Base-by-base conservation (phyloP, 2,329 filamentous ascomycete species). In the Truncatella angustata region DNA sequence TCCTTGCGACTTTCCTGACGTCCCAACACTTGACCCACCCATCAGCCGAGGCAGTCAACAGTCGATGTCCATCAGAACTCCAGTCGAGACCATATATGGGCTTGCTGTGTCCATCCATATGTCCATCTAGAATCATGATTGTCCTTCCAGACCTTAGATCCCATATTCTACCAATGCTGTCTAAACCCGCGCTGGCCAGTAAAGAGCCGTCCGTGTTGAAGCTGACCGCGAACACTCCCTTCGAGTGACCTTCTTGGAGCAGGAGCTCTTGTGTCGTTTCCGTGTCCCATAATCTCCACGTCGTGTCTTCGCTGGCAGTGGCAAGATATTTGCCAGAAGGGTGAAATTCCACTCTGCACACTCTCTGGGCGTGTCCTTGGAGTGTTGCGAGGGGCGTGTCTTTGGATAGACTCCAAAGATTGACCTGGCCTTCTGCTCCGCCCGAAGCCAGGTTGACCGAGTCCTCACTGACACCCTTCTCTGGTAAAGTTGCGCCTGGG, bases 1-100 rank as follows among this genome's bases (percentile, higher is more conserved):
- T 87, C 57, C 86, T 86, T 61, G 88, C 83, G 45, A 97, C 92
- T 63, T 94, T 93, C 42, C 94, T 85, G 49, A 99, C 80, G 66
- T 99, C 94, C 94, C 94, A 99, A 72, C 93, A 97, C 70, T 97
- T 97, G 64, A 96, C 86, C 82, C 94, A 97, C 16, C 93, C 93
- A 66, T 99, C 94, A 2, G 87, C 91, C 12, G 91, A 95, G 1
- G 91, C 92, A 0, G 91, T 91, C n/a, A 97, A 76, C 7, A 97
- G 84, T n/a, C 94, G 85, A 68, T 96, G 87, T 5, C 93, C 91
- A 66, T 99, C 94, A 0, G 86, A 81, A 53, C 89, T 86, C 94
- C 95, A 99, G 69, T 97, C 92, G 5, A 97, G 76, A 1, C 87
- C 91, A 63, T 96, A 92, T 50, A 99, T 96, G 12, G 95, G 92